These are phyloP conservation scores for Amanita rimosa DNA, from an alignment of 768 basidiomycete genomes.

Conservation along the genomic window DNA sequence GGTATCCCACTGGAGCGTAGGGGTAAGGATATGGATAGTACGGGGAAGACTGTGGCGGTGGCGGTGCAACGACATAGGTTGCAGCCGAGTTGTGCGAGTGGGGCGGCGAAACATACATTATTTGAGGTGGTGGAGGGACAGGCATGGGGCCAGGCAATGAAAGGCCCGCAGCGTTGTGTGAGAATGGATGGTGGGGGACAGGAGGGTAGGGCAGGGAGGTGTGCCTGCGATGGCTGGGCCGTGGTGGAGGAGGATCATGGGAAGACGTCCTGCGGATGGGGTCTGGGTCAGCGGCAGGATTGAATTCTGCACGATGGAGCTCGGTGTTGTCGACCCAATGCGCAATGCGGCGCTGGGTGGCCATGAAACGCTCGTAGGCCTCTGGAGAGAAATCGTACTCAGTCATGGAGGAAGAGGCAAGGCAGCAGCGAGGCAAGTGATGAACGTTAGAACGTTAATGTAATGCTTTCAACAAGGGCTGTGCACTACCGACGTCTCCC, in stretches of 20 bases:
- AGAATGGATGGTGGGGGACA: not conserved
- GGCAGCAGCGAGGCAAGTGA: not conserved
- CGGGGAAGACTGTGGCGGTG: not conserved
- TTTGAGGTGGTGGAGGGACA: not conserved
- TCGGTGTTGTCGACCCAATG: constrained; percentile 42
- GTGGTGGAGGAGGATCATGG: not conserved
- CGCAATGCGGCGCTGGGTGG: constrained; percentile 34
- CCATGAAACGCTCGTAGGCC: constrained; percentile 35
- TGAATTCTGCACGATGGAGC: constrained; percentile 20
- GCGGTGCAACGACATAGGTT: constrained; percentile 7
- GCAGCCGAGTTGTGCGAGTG: not conserved
- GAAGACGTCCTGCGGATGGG: not conserved
- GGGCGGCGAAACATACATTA: constrained; percentile 3
- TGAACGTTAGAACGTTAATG: no score
- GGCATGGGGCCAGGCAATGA: constrained; percentile 5
- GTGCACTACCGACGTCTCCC: not conserved
- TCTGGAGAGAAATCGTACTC: constrained; percentile 54
- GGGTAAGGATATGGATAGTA: constrained; percentile 3
- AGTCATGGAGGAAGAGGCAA: constrained; percentile 26
- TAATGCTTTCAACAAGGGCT: not conserved
- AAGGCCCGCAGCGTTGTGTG: constrained; percentile 3
- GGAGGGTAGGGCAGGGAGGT: constrained; percentile 6
- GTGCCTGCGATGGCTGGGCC: constrained; percentile 4
- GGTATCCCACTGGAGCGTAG: not conserved
- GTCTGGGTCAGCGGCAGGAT: not conserved